phyloP scores from a whole-genome alignment of 371 early-diverging fungal genomes.

The Circinella umbellata region DNA sequence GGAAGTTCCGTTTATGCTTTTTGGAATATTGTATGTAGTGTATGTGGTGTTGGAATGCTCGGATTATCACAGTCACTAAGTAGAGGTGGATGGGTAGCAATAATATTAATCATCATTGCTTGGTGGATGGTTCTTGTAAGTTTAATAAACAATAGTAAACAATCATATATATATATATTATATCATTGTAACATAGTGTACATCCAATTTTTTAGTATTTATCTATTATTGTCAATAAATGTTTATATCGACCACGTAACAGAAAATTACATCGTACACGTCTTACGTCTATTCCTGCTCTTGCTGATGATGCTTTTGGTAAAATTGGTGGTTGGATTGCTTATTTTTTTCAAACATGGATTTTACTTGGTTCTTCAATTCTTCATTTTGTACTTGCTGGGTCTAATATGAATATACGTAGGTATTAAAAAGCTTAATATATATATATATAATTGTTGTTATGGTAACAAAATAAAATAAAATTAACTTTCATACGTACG shows the following conservation, averaged over 20 bases:
- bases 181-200: too few species aligned
- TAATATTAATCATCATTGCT: slow-evolving; percentile 71
- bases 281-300: slow-evolving; percentile 39
- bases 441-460: too few species aligned
- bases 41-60: slow-evolving; percentile 82
- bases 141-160: neutral
- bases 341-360: slow-evolving; percentile 62
- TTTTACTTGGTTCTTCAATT: slow-evolving; percentile 55
- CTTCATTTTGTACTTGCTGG: slow-evolving; percentile 65
- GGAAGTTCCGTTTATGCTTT: slow-evolving; percentile 45
- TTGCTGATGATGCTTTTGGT: slow-evolving; percentile 43
- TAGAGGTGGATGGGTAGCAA: slow-evolving; percentile 79
- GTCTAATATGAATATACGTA: slow-evolving; percentile 47
- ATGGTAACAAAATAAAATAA: too few species aligned
- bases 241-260: slow-evolving; percentile 32
- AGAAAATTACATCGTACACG: slow-evolving; percentile 34
- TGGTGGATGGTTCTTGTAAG: slow-evolving; percentile 72
- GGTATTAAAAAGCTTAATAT: neutral
- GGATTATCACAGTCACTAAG: slow-evolving; percentile 79
- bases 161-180: too few species aligned
- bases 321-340: slow-evolving; percentile 47
- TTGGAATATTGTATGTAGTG: slow-evolving; percentile 72
- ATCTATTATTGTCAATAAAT: slow-evolving; percentile 42
- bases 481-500: too few species aligned
- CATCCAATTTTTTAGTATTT: slow-evolving; percentile 24